Evolutionary conservation across 768 basidiomycete species (phyloP), one percentile per base, ranked within the genome.

Genomic region (Serendipita indica): DNA sequence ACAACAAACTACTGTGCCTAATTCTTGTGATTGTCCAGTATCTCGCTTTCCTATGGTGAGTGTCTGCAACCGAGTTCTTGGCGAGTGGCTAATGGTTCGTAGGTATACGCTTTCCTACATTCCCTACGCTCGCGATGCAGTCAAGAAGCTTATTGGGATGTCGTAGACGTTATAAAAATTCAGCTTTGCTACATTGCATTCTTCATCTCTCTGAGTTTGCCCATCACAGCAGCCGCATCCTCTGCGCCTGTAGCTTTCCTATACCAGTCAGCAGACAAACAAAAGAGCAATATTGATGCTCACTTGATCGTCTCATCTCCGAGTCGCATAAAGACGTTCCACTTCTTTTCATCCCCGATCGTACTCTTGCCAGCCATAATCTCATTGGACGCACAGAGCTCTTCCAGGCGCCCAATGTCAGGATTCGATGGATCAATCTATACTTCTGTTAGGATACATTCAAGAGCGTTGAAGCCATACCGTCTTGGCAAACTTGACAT

Each of bases 261-360:
- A 63, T 16, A 57, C 58, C 5, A n/a, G 58, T 59, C 28, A 52
- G 60, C 57, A 37, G 12, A 33, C 32, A 10, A 39, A 7, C 13
- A 32, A 28, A 4, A 60, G 3, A 12, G 16, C 49, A 30, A n/a
- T 30, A 12, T 39, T 39, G 33, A n/a, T 4, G 73, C 81, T 61
- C 63, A 89, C 89, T 74, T 73, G 33, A 92, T 79, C 3, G 79
- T 74, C 3, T 75, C 73, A 62, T 73, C 79, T 3, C 75, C 71
- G 10, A 91, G 71, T 16, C 91, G 79, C 89, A 96, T 91, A 70
- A 97, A 97, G 5, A 90, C 82, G 70, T 98, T 98, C 88, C 89
- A 93, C 62, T 81, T 74, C 72, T 91, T 92, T 74, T 98, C 94
- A 63, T 98, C 87, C 0, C 79, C 86, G 54, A 98, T 92, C 0